A percentile compares a stretch with the other conserved stretches of the same genome.
Evolutionary conservation across 192 early-diverging fungal species (phyloP).

Genomic region (Allomyces arbusculus): DNA sequence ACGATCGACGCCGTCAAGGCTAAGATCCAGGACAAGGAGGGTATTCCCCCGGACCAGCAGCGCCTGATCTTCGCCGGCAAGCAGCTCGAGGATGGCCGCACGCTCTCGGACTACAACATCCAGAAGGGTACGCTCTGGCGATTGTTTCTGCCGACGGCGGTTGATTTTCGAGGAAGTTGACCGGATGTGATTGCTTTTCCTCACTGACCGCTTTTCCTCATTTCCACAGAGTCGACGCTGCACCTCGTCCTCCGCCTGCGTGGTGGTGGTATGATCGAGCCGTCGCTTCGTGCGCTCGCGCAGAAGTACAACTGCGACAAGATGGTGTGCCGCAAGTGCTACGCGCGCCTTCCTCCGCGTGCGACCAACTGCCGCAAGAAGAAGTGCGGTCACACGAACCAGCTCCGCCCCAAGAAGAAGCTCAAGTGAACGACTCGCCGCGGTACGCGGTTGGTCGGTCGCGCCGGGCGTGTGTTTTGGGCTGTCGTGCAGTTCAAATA

Average conservation of each 20-base stretch:
- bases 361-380: constrained; percentile 99
- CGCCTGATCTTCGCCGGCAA: constrained; percentile 99
- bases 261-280: constrained; percentile 93
- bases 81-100: constrained; percentile 98
- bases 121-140: constrained; percentile 49
- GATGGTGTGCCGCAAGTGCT: constrained; percentile 99
- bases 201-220: neutral
- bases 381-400: constrained; percentile 99
- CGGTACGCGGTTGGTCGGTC: too few relatives aligned
- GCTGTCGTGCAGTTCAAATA: too few relatives aligned
- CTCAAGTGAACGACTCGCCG: constrained; percentile 44
- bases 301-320: constrained; percentile 99
- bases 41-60: constrained; percentile 98
- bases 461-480: too few relatives aligned
- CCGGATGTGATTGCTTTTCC: neutral
- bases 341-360: constrained; percentile 95
- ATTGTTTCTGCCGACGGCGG: neutral
- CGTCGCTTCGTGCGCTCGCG: constrained; percentile 91
- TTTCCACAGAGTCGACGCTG: constrained; percentile 57
- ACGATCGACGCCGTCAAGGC: constrained; percentile 79
- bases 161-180: neutral
- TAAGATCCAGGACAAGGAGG: constrained; percentile 97
- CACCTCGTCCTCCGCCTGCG: constrained; percentile 91
- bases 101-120: constrained; percentile 99
- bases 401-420: constrained; percentile 99